Evolutionary conservation across 192 early-diverging fungal species (phyloP), one percentile per base, ranked within the genome.

Genomic region (Coemansia reversa): DNA sequence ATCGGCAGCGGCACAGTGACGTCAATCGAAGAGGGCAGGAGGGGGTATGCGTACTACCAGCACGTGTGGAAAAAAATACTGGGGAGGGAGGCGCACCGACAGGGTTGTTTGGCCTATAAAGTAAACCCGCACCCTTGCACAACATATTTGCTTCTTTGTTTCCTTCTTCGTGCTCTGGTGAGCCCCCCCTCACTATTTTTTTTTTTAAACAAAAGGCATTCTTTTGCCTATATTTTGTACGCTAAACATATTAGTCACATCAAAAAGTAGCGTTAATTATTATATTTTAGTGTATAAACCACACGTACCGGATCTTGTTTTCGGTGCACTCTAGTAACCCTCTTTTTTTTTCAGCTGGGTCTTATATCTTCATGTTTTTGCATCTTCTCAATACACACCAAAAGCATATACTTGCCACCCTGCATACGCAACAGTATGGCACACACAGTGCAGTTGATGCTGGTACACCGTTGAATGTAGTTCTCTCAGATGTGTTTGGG

Each of bases 401-500:
- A 67, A 67, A 74, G 50, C 64, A 66, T 28, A 67, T 69, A 64
- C 71, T 74, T 11, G 52, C 39, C 5, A 23, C 57, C 19, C 64
- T 74, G 62, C 72, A 64, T 53, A 56, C 42, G 4, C 59, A 62
- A 20, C 47, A 32, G 22, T 20, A 62, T 62, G 60, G 29, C 25
- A 45, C 45, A 23, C 35, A 39, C 2, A 56, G 19, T 24, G 55
- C 63, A 54, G 49, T 19, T 50, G 39, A 54, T 4, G 51, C 27
- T 8, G 56, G 11, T 32, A 45, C 18, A 49, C 60, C 63, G 47
- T 30, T 60, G 30, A 70, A 72, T 47, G 60, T 63, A 1, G n/a
- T 79, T 12, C 67, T 72, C 0, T 80, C 77, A 2, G 72, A 80
- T 45, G 12, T 80, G 0, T 80, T 74, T 58, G 72, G 72, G 7